These are phyloP conservation scores for Suillus decipiens DNA, from an alignment of 768 basidiomycete genomes.

Conservation along the genomic window DNA sequence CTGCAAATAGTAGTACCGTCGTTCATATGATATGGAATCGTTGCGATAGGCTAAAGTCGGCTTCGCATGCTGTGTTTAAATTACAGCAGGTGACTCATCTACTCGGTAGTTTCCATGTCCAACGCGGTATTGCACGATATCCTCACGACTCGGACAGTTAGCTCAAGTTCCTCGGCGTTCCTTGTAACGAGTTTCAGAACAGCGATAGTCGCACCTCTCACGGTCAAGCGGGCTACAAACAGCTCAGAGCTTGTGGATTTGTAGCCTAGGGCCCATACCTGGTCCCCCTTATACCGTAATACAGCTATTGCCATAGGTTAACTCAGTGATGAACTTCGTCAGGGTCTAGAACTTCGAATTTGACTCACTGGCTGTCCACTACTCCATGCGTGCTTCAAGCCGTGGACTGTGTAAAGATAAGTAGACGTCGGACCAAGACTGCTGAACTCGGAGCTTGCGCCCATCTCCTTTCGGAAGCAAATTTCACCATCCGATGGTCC, in stretches of 20 bases:
- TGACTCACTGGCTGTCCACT: neutral
- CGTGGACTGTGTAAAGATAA: neutral
- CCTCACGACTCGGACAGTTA: neutral
- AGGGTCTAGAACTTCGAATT: neutral
- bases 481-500: neutral
- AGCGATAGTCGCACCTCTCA: constrained; percentile 2
- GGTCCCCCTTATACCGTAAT: neutral
- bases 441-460: neutral
- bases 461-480: neutral
- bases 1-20: neutral
- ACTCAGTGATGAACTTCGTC: neutral
- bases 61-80: neutral
- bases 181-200: neutral
- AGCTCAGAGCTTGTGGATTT: neutral
- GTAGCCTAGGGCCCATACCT: neutral
- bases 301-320: neutral
- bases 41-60: neutral
- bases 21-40: neutral
- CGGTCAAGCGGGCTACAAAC: neutral
- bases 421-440: neutral
- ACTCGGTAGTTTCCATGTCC: neutral
- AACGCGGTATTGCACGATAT: neutral
- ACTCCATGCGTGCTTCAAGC: neutral
- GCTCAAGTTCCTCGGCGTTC: neutral
- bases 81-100: neutral